Conservation (phyloP, 345 rosid species). For the Arabis hirsuta region DNA sequence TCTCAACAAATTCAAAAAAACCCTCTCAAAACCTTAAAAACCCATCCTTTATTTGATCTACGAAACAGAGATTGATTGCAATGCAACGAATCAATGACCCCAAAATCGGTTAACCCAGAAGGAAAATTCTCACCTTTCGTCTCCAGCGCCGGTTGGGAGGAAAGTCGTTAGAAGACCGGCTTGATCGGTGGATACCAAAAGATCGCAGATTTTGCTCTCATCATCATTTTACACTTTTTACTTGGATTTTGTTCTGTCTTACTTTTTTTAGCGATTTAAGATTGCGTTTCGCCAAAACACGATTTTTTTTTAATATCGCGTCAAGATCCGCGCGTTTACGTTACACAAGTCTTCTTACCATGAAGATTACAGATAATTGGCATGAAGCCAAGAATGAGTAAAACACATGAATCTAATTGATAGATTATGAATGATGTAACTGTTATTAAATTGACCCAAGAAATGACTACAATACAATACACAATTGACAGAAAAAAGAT, state of each 20-base stretch:
- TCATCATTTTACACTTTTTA: conserved; percentile 2
- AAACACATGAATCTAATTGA: conserved; percentile 7
- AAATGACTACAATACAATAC: neutral
- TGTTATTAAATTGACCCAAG: neutral
- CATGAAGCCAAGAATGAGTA: neutral
- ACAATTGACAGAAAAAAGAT: too few species aligned
- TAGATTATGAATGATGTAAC: neutral
- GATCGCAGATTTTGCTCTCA: conserved; percentile 28
- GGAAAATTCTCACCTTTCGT: conserved; percentile 16
- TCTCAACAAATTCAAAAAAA: neutral
- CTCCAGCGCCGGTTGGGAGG: conserved; percentile 15
- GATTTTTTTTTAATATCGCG: neutral
- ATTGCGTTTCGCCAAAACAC: neutral
- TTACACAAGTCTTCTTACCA: neutral
- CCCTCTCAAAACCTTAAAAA: conserved; percentile 4
- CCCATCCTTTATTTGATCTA: neutral
- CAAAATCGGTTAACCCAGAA: conserved; percentile 17
- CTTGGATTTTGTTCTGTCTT: conserved; percentile 7
- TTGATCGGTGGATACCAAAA: conserved; percentile 1
- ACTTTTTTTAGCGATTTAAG: neutral
- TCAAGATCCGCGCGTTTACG: neutral
- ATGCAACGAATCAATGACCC: conserved; percentile 15
- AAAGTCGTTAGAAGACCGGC: neutral
- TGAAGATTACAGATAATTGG: neutral
- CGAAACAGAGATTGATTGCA: conserved; percentile 13